Evolutionary conservation across 768 basidiomycete genomes (phyloP).

Genomic region (Coprinopsis strossmayeri): DNA sequence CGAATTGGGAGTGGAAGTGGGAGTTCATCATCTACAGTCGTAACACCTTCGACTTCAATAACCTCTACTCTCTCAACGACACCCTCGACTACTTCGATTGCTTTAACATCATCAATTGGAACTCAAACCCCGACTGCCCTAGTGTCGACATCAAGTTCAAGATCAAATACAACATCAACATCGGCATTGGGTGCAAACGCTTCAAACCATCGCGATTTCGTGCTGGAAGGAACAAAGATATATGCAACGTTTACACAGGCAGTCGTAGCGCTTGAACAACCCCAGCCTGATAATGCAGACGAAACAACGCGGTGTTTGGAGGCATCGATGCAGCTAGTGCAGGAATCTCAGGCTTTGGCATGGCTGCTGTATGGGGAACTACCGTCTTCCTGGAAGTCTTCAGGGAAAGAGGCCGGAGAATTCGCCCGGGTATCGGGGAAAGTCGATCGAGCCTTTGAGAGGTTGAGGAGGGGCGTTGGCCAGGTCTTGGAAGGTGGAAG

Average conservation of each 20-base stretch:
- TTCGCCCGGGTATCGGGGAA: conserved; percentile 38
- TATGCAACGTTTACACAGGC: conserved; percentile 39
- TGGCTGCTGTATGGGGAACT: conserved; percentile 11
- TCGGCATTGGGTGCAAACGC: no score
- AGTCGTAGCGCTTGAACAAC: conserved; percentile 30
- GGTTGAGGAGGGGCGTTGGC: conserved; percentile 43
- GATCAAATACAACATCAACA: neutral
- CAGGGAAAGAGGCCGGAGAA: conserved; percentile 24
- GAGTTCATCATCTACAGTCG: no score
- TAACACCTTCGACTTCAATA: no score
- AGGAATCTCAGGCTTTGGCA: conserved; percentile 1
- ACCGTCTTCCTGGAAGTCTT: neutral
- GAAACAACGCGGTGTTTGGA: conserved; percentile 8
- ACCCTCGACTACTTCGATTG: neutral
- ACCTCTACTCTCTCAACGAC: no score
- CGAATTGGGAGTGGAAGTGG: conserved; percentile 5
- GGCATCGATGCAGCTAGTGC: conserved; percentile 4
- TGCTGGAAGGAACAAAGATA: conserved; percentile 33
- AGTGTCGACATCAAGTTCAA: neutral
- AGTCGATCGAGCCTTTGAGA: conserved; percentile 55
- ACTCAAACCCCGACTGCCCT: no score
- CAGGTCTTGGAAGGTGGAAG: conserved; percentile 40
- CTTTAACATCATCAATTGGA: no score
- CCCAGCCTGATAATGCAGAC: conserved; percentile 2
- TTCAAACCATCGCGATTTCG: no score